Evolutionary conservation across 2,329 filamentous ascomycete species (phyloP), one percentile per base, ranked within the genome.

Genomic region (Pseudogymnoascus destructans): DNA sequence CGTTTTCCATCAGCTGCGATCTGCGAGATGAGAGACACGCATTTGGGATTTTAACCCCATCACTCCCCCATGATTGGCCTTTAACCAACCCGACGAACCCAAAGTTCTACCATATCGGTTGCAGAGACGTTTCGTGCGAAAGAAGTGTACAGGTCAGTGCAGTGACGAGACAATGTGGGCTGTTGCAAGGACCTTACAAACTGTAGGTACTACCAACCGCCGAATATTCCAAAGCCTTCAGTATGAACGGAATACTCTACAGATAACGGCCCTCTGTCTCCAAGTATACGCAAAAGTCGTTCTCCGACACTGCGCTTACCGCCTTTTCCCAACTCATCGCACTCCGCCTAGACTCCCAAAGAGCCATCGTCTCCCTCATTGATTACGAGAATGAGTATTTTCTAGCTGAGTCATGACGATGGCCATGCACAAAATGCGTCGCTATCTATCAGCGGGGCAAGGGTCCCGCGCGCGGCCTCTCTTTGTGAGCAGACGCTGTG

Each of bases 311-410:
- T 1, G 72, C 71, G 46, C 69, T 76, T 32, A 66, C 68, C 3
- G 69, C 70, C 3, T 68, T 71, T 58, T 66, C 75, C 1, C 76
- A 78, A 64, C 69, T 79, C 15, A 73, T 71, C 6, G 70, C 75
- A 0, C 66, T 78, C 13, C 70, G 74, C 0, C 66, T 79, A 56
- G 67, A 71, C 27, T 71, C 71, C 32, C 71, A 73, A 59, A 71
- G 75, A 10, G 71, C 68, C 49, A 71, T 78, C 63, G 69, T 77
- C 15, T 74, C 73, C 15, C 66, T 77, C 23, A 71, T 75, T 35
- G 72, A 73, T 57, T 62, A 65, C 9, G 65, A 67, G 1, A 67
- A 65, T n/a, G 73, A 77, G 65, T 75, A 72, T 57, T 70, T 78
- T 55, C 68, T 78, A 25, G 74, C 74, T 36, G 76, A 79, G 63